Evolutionary conservation across 106 monocot species (phyloP).

Genomic region (Vanilla planifolia): DNA sequence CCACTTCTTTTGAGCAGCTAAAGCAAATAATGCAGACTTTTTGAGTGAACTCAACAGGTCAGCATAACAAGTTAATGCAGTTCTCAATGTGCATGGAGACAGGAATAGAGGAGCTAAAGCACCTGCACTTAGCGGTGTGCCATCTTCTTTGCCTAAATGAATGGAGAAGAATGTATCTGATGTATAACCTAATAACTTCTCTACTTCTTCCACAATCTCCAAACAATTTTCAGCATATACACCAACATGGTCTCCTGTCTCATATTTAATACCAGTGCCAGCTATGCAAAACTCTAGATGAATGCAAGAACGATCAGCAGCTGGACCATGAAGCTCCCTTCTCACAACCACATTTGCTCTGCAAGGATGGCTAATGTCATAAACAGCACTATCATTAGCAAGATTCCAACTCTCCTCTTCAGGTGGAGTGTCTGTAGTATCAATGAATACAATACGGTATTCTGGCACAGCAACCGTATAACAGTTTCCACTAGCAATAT

Average conservation of each 20-base stretch:
- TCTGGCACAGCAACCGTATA: conserved; percentile 59
- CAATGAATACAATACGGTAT: conserved; percentile 45
- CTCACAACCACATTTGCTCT: conserved; percentile 74
- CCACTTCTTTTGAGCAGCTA: too few species aligned
- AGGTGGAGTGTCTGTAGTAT: conserved; percentile 16
- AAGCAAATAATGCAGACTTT: too few species aligned
- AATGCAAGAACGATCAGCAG: conserved; percentile 81
- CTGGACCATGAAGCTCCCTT: conserved; percentile 74
- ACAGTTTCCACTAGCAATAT: conserved; percentile 24
- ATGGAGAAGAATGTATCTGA: conserved; percentile 52
- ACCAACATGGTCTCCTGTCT: conserved; percentile 78
- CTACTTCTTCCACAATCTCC: conserved; percentile 55
- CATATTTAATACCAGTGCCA: conserved; percentile 64
- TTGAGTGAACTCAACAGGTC: conserved; percentile 68
- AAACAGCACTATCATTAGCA: conserved; percentile 48
- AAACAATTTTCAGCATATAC: conserved; percentile 54
- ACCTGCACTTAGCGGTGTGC: conserved; percentile 33
- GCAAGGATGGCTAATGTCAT: conserved; percentile 55
- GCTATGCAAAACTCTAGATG: conserved; percentile 85
- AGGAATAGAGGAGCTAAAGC: conserved; percentile 54
- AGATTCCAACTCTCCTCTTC: conserved; percentile 28
- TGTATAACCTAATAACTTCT: conserved; percentile 38
- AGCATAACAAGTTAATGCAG: conserved; percentile 48
- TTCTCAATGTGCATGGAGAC: conserved; percentile 61
- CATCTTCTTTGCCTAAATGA: conserved; percentile 66